Conservation (phyloP, 2,329 filamentous ascomycete species). For the Aspergillus fumigatiaffinis region DNA sequence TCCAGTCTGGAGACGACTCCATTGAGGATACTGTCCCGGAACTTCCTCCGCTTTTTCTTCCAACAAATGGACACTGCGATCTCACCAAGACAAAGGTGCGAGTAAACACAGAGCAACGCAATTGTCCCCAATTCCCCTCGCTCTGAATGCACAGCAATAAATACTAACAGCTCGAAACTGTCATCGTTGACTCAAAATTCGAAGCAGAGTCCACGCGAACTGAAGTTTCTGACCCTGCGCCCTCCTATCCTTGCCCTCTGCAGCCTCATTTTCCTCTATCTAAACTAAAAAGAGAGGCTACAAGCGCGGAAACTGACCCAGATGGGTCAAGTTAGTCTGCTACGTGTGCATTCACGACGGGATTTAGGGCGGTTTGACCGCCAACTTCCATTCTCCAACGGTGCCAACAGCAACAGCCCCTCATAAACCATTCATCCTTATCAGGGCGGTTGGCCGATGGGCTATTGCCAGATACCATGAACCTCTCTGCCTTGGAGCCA, state of each 20-base stretch:
- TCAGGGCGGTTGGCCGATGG: background rate
- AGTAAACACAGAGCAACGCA: background rate
- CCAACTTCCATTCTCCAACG: constrained; percentile 7
- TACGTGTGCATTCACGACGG: constrained; percentile 35
- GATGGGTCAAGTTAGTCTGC: constrained; percentile 22
- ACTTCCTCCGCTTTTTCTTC: background rate
- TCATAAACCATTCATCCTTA: background rate
- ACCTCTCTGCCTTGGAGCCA: background rate
- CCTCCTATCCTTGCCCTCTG: background rate
- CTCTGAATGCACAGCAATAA: background rate
- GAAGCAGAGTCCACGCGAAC: background rate
- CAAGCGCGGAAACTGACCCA: constrained; percentile 17
- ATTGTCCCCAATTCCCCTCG: background rate
- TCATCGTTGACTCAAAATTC: background rate
- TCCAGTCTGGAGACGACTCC: constrained; percentile 29
- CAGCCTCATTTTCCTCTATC: constrained; percentile 2
- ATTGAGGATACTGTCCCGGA: constrained; percentile 12
- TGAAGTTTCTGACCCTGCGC: background rate
- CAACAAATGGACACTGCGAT: background rate
- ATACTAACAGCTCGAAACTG: background rate
- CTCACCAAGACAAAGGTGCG: background rate
- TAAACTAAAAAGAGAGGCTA: constrained; percentile 7
- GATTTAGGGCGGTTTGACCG: constrained; percentile 17
- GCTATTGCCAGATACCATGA: background rate
- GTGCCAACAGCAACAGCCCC: constrained; percentile 6